A percentile compares a stretch with the other conserved stretches of the same genome.
Conservation (phyloP, 139 green algal genomes). For the Trebouxia sp. region DNA sequence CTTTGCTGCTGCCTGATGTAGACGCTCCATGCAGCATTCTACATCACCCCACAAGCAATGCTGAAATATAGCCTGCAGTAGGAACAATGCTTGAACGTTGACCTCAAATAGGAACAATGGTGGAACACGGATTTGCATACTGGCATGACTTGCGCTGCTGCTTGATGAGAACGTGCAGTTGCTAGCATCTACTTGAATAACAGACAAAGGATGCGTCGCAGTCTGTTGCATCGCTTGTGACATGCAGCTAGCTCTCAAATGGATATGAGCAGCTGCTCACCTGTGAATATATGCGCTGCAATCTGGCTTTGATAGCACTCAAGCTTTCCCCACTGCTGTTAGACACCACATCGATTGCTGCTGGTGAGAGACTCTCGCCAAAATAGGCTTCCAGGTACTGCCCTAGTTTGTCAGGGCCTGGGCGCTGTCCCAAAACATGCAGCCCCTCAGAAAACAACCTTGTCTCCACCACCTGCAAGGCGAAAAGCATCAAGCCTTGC, state of each 20-base stretch:
- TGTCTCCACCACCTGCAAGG: conserved; percentile 78
- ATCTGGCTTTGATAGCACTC: conserved; percentile 36
- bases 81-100: too few relatives aligned
- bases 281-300: conserved; percentile 45
- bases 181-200: too few relatives aligned
- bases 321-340: conserved; percentile 7
- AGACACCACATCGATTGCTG: conserved; percentile 66
- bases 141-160: too few relatives aligned
- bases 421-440: conserved; percentile 84
- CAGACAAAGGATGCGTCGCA: too few relatives aligned
- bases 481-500: neutral
- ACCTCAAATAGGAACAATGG: too few relatives aligned
- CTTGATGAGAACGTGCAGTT: too few relatives aligned
- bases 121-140: too few relatives aligned
- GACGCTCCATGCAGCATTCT: too few relatives aligned
- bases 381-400: conserved; percentile 81
- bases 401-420: conserved; percentile 49
- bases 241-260: neutral
- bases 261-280: neutral
- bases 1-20: too few relatives aligned
- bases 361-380: conserved; percentile 59
- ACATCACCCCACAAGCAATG: too few relatives aligned
- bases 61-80: too few relatives aligned
- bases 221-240: conserved; percentile 27
- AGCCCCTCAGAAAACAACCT: conserved; percentile 95